A percentile compares a stretch with the other conserved stretches of the same genome.
These are phyloP conservation scores for Baudoinia panamericana DNA, from an alignment of 495 filamentous ascomycete species.

Conservation along the genomic window DNA sequence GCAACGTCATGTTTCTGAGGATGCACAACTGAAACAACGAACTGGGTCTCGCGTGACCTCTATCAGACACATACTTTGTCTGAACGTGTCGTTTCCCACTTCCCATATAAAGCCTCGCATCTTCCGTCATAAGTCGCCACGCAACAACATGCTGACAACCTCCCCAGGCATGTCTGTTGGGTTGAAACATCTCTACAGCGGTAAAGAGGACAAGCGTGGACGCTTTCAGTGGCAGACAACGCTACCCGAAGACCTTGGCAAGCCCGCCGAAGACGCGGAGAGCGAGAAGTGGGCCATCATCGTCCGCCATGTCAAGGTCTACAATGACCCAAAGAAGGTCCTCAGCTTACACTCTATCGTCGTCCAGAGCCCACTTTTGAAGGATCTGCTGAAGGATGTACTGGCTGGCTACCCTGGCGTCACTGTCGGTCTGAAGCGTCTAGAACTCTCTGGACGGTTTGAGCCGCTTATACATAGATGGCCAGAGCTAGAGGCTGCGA, in stretches of 20 bases:
- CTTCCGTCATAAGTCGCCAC: no score
- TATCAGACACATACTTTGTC: no score
- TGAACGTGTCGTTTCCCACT: no score
- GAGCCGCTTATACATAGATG: slow-evolving; percentile 56
- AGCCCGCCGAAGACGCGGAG: slow-evolving; percentile 38
- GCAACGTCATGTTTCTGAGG: no score
- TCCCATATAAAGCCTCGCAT: no score
- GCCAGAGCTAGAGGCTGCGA: slow-evolving; percentile 38
- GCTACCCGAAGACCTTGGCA: slow-evolving; percentile 35
- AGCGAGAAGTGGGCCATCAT: slow-evolving; percentile 42
- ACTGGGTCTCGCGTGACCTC: no score
- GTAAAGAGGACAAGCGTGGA: slow-evolving; percentile 32
- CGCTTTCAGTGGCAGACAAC: slow-evolving; percentile 32
- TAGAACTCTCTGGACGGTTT: slow-evolving; percentile 49
- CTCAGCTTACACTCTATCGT: slow-evolving; percentile 49
- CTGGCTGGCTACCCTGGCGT: slow-evolving; percentile 52
- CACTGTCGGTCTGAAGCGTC: slow-evolving; percentile 43
- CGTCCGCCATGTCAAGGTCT: slow-evolving; percentile 39
- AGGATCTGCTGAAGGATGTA: slow-evolving; percentile 41
- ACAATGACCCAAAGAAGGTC: slow-evolving; percentile 47
- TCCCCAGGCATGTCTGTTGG: slow-evolving; percentile 17
- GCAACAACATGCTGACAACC: no score
- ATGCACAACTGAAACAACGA: no score
- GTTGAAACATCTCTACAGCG: slow-evolving; percentile 25
- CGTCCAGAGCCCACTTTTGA: slow-evolving; percentile 51